Evolutionary conservation across 257 asterid species (phyloP), one percentile per base, ranked within the genome.

Genomic region (Solanum bulbocastanum): DNA sequence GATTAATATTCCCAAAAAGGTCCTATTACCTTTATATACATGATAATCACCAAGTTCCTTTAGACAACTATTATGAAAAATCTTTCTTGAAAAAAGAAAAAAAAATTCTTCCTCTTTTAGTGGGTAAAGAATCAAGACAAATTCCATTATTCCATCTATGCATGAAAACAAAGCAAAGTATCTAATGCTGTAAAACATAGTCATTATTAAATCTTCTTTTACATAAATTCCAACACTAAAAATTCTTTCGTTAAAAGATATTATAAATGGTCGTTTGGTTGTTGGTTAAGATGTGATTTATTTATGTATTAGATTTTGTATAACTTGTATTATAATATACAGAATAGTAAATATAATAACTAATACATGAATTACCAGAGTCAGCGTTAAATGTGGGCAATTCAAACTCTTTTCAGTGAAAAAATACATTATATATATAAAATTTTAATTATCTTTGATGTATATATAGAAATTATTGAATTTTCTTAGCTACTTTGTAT

Each of bases 331-430:
- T 58, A 62, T 25, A 0, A 1, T 27, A 66, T 27, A 1, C 0
- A 27, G 0, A 25, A 27, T 1, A 66, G 0, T 25, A 25, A 15
- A 25, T 27, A 5, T 0, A 66, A 66, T 66, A 66, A 66, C 35
- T 25, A 12, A 12, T 25, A 12, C 9, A 66, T 25, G 9, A 66
- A 25, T 25, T 0, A 66, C 2, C 1, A 5, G 0, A 11, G 72
- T 27, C 16, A 11, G 3, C 14, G 33, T 0, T 0, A 65, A 12
- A 2, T 25, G 22, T 66, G 2, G 0, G 1, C 0, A 27, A 25
- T 66, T 25, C 10, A 6, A 66, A 66, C 9, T 1, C 0, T 0
- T 0, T 66, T 25, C 20, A 0, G 0, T 5, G 10, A 66, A 66
- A 66, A 66, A 0, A 0, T 11, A n/a, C 3, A 62, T 11, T 2